Base-by-base conservation (phyloP, 306 rosid species). In the Fragaria iinumae region DNA sequence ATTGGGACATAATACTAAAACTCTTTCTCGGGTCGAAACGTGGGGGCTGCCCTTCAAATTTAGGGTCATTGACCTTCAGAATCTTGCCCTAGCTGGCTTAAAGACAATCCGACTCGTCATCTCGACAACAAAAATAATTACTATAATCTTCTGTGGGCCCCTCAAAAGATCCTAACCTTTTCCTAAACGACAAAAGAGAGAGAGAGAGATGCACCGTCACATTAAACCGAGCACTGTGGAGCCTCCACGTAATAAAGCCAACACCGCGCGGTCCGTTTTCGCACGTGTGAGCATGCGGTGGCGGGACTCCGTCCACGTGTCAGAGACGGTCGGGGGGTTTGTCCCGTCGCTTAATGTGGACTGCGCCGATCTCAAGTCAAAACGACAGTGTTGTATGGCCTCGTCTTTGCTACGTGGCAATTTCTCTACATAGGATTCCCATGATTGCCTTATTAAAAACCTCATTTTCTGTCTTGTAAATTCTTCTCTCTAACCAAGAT, bases 341-440 rank as follows among this genome's bases (percentile, higher is more conserved):
- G 86, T 77, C 81, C 53, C 74, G 76, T 44, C 55, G 16, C 72
- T 60, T 50, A 18, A 72, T 71, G 72, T 67, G 69, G 79, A 57
- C 79, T 38, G 69, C 44, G 0, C 36, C 10, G 25, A 53, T 1
- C 4, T 45, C 47, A 23, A 63, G 76, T 74, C 80, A 41, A 64
- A 34, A 64, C 69, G 69, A 64, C 13, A 32, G 10, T 13, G 68
- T 6, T 3, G 17, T 63, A 32, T 62, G 67, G 67, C 8, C 66
- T 27, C 39, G 48, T 39, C 25, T 0, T 25, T 0, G 49, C 74
- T 11, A 73, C 78, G 78, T 73, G 74, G 55, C 59, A 13, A 14
- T 11, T 47, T 75, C 60, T 66, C 63, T 76, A 65, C 84, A 75
- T 83, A 53, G 83, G 86, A 83, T 83, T 78, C 83, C 77, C 74